Evolutionary conservation across 345 rosid genomes (phyloP), one percentile per base, ranked within the genome.

Genomic region (Eucalyptus erythrocorys): DNA sequence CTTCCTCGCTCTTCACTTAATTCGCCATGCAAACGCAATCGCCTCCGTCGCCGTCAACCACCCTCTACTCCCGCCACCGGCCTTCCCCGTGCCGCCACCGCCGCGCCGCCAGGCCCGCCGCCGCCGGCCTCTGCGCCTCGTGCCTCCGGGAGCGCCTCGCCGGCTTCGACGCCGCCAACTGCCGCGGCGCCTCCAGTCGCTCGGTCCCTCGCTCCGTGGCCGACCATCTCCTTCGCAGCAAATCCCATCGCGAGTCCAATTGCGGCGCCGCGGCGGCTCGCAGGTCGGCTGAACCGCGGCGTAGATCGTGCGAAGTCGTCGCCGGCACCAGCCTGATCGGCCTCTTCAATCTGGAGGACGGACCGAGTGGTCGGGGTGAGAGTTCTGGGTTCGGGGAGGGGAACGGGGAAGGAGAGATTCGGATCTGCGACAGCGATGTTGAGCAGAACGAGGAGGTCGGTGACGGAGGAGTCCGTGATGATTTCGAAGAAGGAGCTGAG

Each of bases 81-180:
- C 90, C 64, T 87, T 88, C 94, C 88, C 45, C 91, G 5, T 95
- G 97, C 93, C 93, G 92, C 91, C 97, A 94, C 89, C 97, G 93
- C 91, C 95, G 94, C 43, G 32, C 91, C 84, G 90, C 90, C 48
- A 37, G 47, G 82, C 92, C 45, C 64, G 86, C 94, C 87, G 88
- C 93, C 87, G 91, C 92, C 64, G 96, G 95, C 57, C 93, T 94
- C 88, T 96, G 99, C 88, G 93, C 98, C 51, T 88, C 94, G 80
- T 96, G 98, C 86, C 99, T 95, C 92, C 91, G 95, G n/a, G 97
- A 96, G 85, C 98, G 98, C 59, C 98, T 96, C 81, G 91, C 95
- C 89, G 93, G 91, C 87, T 93, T 95, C 50, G 94, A 93, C 88
- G 7, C 21, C 30, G 34, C 24, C 89, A 87, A 90, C 88, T 87